Base-by-base conservation (phyloP, 257 asterid genomes). In the Primulina tabacum region DNA sequence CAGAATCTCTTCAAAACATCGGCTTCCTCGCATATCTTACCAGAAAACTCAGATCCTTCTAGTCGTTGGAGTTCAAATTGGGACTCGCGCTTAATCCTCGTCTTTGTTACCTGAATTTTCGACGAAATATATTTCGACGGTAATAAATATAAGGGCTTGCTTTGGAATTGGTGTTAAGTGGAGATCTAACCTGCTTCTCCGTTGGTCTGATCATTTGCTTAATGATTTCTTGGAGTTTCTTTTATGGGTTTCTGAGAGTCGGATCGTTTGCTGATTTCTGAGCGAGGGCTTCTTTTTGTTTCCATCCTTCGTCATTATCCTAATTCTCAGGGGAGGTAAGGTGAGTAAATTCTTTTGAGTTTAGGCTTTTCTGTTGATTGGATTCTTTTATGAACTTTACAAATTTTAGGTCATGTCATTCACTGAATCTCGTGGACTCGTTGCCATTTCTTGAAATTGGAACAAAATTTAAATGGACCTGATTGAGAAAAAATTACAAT, bases 231-330 rank as follows among this genome's bases (percentile, higher is more conserved):
- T 74, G 29, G 35, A 40, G 34, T 64, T 28, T 4, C 6, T 35
- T 50, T 50, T 53, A 32, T 47, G 38, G 60, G 73, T 67, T 35
- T 56, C 5, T 53, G 71, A 75, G 64, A 69, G 62, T 57, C 65
- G 26, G 79, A 59, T 77, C 62, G 58, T 34, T 6, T 50, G 72
- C 62, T 67, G 73, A 68, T 62, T 60, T 57, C 26, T 38, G 73
- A 71, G 71, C 58, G 72, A 76, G 79, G 86, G 71, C 62, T 75
- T 75, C 26, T 65, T 43, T 60, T 34, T 4, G 33, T 61, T 67
- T 20, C 34, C 71, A 34, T 50, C 65, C 73, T 60, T 47, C 67
- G 57, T 60, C 33, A n/a, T 75, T 14, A 43, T 43, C 53, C 17
- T 43, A 12, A 14, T 26, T 62, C 77, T 8, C 69, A 17, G 14